Percentiles rank a stretch among this genome's conserved stretches.
Evolutionary conservation across 2,329 filamentous ascomycete species (phyloP).

Genomic region (Lasiodiplodia gonubiensis): DNA sequence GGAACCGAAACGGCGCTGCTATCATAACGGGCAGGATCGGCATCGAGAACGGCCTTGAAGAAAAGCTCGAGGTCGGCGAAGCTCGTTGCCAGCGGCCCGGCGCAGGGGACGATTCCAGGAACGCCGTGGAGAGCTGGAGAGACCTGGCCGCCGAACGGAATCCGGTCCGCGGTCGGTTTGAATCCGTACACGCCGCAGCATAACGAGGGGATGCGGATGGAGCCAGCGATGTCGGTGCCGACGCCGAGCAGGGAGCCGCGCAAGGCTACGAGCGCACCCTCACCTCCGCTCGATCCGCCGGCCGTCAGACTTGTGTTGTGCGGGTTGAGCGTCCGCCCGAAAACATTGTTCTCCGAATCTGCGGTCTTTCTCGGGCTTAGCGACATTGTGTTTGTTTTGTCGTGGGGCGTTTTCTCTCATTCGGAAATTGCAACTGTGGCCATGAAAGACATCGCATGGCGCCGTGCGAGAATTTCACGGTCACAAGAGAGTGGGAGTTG

Average conservation of each 20-base stretch:
- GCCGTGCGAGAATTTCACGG: no score
- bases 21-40: constrained; percentile 60
- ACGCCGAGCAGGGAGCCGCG: constrained; percentile 61
- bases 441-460: no score
- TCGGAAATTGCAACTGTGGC: no score
- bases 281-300: constrained; percentile 63
- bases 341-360: constrained; percentile 57
- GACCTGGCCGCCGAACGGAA: constrained; percentile 48
- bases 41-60: constrained; percentile 57
- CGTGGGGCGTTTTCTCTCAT: no score
- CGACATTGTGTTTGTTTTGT: background rate
- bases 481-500: no score
- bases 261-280: constrained; percentile 60
- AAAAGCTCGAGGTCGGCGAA: constrained; percentile 61
- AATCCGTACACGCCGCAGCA: constrained; percentile 29
- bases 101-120: constrained; percentile 48
- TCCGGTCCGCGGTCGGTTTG: constrained; percentile 45
- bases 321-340: constrained; percentile 60
- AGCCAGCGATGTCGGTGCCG: constrained; percentile 37
- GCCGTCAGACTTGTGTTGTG: constrained; percentile 57
- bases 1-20: constrained; percentile 49
- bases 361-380: constrained; percentile 38
- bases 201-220: constrained; percentile 28
- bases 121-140: constrained; percentile 54
- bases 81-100: constrained; percentile 60